Percentiles rank a stretch among this genome's conserved stretches.
phyloP scores from a whole-genome alignment of 306 rosid genomes.

The Rosa multiflora region DNA sequence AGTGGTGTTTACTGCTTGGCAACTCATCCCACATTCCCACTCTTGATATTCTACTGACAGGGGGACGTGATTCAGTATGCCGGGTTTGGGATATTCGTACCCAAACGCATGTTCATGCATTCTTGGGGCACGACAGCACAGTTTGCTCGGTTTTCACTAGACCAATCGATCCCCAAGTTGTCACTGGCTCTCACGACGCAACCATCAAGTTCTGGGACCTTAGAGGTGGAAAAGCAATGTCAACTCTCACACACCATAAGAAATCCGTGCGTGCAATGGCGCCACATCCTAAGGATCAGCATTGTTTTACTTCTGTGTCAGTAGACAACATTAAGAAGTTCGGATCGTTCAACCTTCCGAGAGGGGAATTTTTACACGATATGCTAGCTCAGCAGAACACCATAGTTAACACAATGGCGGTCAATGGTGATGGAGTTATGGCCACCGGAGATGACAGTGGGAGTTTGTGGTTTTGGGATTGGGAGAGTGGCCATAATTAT shows the following conservation, averaged over 20 bases:
- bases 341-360: slow-evolving; percentile 58
- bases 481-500: slow-evolving; percentile 94
- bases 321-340: slow-evolving; percentile 93
- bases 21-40: slow-evolving; percentile 65
- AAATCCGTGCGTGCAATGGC: slow-evolving; percentile 96
- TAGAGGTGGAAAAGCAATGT: slow-evolving; percentile 95
- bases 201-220: slow-evolving; percentile 99
- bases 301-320: slow-evolving; percentile 92
- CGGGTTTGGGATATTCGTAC: slow-evolving; percentile 99
- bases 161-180: slow-evolving; percentile 93
- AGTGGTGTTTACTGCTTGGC: slow-evolving; percentile 99
- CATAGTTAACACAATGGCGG: slow-evolving; percentile 89
- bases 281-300: slow-evolving; percentile 88
- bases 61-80: slow-evolving; percentile 99
- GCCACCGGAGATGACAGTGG: slow-evolving; percentile 98
- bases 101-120: slow-evolving; percentile 81
- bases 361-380: slow-evolving; percentile 87
- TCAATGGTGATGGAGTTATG: slow-evolving; percentile 90
- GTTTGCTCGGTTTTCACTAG: slow-evolving; percentile 93
- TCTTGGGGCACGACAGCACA: slow-evolving; percentile 89
- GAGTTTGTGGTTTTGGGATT: slow-evolving; percentile 98
- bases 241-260: slow-evolving; percentile 91
- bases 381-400: slow-evolving; percentile 87
- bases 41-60: slow-evolving; percentile 82
- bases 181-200: slow-evolving; percentile 91